Conservation (phyloP, 108 stramenopile species). For the Nitzschia sp. region DNA sequence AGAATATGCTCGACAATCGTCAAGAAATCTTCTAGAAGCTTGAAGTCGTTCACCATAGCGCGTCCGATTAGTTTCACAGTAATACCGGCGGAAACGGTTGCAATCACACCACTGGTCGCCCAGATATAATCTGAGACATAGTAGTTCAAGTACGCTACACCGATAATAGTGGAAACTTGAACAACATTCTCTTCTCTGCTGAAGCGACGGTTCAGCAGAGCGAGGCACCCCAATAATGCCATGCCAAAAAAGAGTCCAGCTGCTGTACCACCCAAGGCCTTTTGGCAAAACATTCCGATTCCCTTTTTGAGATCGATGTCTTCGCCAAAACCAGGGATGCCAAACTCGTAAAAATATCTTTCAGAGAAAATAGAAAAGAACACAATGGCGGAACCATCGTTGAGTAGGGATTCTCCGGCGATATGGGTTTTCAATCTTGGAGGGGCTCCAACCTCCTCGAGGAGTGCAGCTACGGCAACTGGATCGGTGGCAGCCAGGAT, state of each 20-base stretch:
- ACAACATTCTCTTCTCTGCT: constrained; percentile 67
- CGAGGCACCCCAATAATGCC: constrained; percentile 41
- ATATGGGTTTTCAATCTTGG: constrained; percentile 76
- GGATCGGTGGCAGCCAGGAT: constrained; percentile 95
- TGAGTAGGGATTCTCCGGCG: constrained; percentile 77
- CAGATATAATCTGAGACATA: constrained; percentile 71
- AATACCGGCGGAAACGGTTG: constrained; percentile 75
- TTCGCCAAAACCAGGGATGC: constrained; percentile 51
- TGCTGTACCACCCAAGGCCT: constrained; percentile 72
- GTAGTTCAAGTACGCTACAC: constrained; percentile 81
- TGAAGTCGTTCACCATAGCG: constrained; percentile 63
- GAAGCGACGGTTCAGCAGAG: constrained; percentile 58
- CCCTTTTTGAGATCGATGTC: constrained; percentile 17
- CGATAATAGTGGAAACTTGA: constrained; percentile 80
- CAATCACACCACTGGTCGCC: constrained; percentile 73
- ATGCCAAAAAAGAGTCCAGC: constrained; percentile 76
- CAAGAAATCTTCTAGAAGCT: constrained; percentile 83
- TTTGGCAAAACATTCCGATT: constrained; percentile 59
- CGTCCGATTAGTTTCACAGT: constrained; percentile 54
- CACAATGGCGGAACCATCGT: constrained; percentile 93
- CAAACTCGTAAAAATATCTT: constrained; percentile 49
- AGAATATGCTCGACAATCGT: constrained; percentile 74
- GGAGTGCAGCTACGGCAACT: constrained; percentile 83
- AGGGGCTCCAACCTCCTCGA: constrained; percentile 72
- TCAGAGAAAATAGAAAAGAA: constrained; percentile 82